Evolutionary conservation across 352 stramenopile species (phyloP), one percentile per base, ranked within the genome.

Genomic region (Globisporangium yorkense): DNA sequence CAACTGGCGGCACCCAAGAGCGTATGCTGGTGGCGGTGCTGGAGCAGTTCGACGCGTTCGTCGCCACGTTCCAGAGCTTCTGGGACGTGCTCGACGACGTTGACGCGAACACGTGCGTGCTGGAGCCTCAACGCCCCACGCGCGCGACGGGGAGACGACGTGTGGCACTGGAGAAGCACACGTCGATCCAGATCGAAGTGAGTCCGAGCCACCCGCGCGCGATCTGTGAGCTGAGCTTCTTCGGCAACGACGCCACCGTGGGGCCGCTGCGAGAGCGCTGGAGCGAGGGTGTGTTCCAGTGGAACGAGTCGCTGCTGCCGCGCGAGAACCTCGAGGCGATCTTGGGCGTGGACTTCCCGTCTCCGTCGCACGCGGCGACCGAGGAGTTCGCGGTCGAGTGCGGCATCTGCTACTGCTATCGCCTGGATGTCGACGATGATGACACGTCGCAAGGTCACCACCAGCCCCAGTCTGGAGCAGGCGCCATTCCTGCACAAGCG

Each of bases 361-460:
- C 75, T 5, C 83, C 79, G 3, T 72, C 61, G 49, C 72, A 67
- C 10, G 70, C 67, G 10, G 72, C 73, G 31, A 48, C 59, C 0
- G 77, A 93, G 5, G 77, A 92, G 45, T 94, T 95, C 59, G 77
- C 77, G 3, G 56, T 87, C 18, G 88, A 97, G 64, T 96, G 88
- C 50, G 88, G 88, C 41, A 96, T 96, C 60, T 96, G 88, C 69
- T 96, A 96, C 62, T 84, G 70, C 59, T 95, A 95, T 52, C 79
- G 82, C 0, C 63, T 89, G 12, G 76, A 89, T 3, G 51, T 67
- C 3, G 66, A 73, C 3, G 67, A 72, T 1, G 55, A 65, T 0
- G 45, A 64, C 55, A n/a, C 8, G 21, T 21, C 13, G 37, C 43
- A 21, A 12, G 24, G 20, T 8, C 15, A 45, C n/a, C 41, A 18